Evolutionary conservation across 2,329 filamentous ascomycete genomes (phyloP).

Genomic region (Hymenoscyphus fraxineus): DNA sequence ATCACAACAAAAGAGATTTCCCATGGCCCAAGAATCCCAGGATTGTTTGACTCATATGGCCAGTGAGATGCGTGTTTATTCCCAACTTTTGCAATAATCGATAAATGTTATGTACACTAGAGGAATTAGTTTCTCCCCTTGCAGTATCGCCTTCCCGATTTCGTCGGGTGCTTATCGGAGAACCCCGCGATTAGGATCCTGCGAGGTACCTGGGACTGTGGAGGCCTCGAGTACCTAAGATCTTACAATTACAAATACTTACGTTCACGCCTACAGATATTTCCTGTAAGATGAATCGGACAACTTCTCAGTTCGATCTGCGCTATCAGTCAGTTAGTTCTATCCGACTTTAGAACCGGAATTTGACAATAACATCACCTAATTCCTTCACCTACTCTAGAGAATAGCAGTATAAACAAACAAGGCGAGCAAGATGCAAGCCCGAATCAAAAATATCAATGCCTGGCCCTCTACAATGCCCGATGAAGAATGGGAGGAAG

Average conservation of each 20-base stretch:
- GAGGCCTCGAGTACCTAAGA: too few species aligned
- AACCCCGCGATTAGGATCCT: slow-evolving; percentile 15
- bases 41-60: slow-evolving; percentile 1
- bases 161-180: slow-evolving; percentile 16
- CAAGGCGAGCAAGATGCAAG: slow-evolving; percentile 20
- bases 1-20: neutral
- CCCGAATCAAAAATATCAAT: slow-evolving; percentile 26
- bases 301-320: neutral
- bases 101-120: neutral
- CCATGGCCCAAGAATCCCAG: neutral
- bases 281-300: neutral
- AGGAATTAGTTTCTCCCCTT: slow-evolving; percentile 4
- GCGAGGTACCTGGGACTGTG: neutral
- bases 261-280: neutral
- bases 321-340: neutral
- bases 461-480: slow-evolving; percentile 32
- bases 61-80: neutral
- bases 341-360: neutral
- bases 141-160: slow-evolving; percentile 11
- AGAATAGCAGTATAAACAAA: neutral
- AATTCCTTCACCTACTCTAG: neutral
- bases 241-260: neutral
- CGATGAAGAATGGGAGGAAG: slow-evolving; percentile 57
- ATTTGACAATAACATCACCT: neutral
- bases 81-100: neutral